Evolutionary conservation across 257 asterid species (phyloP).

Genomic region (Solanum clarkiae): DNA sequence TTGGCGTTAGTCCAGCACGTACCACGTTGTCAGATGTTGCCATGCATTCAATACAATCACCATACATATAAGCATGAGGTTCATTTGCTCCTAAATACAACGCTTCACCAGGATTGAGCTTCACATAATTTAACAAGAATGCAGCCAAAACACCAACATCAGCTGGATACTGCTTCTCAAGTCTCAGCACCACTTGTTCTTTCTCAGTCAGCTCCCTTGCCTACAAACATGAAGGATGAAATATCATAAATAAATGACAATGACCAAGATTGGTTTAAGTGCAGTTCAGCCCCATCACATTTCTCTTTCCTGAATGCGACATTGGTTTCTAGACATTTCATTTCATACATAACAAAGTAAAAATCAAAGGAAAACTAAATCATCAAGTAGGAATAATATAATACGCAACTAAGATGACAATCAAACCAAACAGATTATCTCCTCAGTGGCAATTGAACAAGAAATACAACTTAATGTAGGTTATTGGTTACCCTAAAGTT

Average conservation of each 20-base stretch:
- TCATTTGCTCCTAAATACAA: constrained; percentile 78
- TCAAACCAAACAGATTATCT: background rate
- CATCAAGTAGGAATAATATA: background rate
- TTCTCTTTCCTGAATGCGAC: background rate
- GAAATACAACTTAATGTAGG: background rate
- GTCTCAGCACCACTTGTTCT: constrained; percentile 63
- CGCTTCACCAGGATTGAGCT: constrained; percentile 80
- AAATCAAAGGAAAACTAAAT: background rate
- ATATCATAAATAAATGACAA: background rate
- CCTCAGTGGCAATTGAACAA: background rate
- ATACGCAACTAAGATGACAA: background rate
- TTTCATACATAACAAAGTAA: background rate
- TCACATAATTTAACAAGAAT: constrained; percentile 67
- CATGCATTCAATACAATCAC: constrained; percentile 95
- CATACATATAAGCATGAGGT: constrained; percentile 83
- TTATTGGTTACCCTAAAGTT: background rate
- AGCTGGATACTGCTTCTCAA: constrained; percentile 76
- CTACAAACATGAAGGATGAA: constrained; percentile 17
- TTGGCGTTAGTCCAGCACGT: constrained; percentile 95
- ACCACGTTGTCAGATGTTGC: constrained; percentile 97
- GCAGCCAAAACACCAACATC: constrained; percentile 79
- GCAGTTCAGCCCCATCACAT: background rate
- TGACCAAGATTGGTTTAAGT: background rate
- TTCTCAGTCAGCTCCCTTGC: constrained; percentile 52
- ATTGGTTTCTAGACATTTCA: background rate